These are phyloP conservation scores for Besnoitia besnoiti DNA, from an alignment of 169 alveolate genomes.

Conservation along the genomic window DNA sequence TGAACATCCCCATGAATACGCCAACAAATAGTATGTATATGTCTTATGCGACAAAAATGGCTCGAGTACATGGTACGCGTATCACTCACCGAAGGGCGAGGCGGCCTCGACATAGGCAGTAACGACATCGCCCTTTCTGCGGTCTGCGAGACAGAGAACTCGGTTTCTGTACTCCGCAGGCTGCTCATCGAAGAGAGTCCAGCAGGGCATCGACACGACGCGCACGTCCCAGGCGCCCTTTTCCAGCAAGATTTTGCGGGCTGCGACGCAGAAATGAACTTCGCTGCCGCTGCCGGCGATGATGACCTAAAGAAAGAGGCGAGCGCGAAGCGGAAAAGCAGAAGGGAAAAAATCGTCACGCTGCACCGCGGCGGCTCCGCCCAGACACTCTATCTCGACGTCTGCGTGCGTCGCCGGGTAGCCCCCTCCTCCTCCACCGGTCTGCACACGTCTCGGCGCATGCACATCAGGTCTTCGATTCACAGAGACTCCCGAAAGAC, in stretches of 20 bases:
- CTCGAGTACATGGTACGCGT: background rate
- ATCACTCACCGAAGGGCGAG: conserved; percentile 45
- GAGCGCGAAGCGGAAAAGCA: background rate
- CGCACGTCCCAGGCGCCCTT: conserved; percentile 73
- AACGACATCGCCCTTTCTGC: conserved; percentile 50
- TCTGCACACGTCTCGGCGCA: too few relatives aligned
- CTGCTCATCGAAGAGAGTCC: conserved; percentile 80
- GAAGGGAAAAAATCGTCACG: background rate
- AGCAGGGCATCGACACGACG: conserved; percentile 82
- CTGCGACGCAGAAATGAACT: conserved; percentile 77
- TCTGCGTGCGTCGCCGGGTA: too few relatives aligned
- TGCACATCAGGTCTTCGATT: too few relatives aligned
- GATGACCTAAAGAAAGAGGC: conserved; percentile 64
- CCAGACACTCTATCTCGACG: too few relatives aligned
- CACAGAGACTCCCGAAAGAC: too few relatives aligned
- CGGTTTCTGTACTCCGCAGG: conserved; percentile 58
- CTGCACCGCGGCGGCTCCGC: background rate
- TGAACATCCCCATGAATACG: background rate
- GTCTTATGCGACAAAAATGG: too few relatives aligned
- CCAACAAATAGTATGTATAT: background rate
- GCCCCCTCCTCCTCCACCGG: too few relatives aligned
- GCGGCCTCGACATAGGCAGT: conserved; percentile 70
- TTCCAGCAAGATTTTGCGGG: conserved; percentile 67
- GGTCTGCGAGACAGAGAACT: conserved; percentile 41
- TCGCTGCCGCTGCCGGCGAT: conserved; percentile 79